phyloP scores from a whole-genome alignment of 768 basidiomycete genomes.

The Amanita inopinata region DNA sequence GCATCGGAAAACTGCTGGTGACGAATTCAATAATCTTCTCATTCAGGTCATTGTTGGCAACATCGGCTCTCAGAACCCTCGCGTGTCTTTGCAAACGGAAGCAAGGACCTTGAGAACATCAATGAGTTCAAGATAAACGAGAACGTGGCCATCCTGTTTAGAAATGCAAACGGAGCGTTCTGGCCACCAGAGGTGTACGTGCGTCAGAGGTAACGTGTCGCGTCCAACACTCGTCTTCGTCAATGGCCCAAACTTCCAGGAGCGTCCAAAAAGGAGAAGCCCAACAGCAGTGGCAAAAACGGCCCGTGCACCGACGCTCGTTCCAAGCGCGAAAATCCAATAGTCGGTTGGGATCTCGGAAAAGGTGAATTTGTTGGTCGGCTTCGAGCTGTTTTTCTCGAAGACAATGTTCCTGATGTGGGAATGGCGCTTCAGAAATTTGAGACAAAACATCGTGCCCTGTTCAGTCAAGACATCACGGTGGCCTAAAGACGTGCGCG shows the following conservation, averaged over 20 bases:
- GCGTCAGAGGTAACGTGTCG: neutral
- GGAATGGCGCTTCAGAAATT: neutral
- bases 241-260: neutral
- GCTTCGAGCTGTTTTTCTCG: neutral
- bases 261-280: conserved; percentile 1
- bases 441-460: neutral
- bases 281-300: neutral
- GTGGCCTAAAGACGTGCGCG: no score
- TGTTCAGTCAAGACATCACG: neutral
- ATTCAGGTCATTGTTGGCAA: neutral
- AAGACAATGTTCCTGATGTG: neutral
- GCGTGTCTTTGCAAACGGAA: neutral
- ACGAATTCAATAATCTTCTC: neutral
- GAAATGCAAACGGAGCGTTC: neutral
- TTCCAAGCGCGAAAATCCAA: neutral
- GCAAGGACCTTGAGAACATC: neutral
- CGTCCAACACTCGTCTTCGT: neutral
- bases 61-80: neutral
- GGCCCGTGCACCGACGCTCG: neutral
- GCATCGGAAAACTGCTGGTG: neutral
- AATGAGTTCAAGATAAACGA: neutral
- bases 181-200: conserved; percentile 1
- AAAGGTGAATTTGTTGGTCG: neutral
- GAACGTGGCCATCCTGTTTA: neutral
- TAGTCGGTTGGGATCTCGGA: neutral